Conservation (phyloP, 176 grass and related monocot species). For the Otatea glauca region DNA sequence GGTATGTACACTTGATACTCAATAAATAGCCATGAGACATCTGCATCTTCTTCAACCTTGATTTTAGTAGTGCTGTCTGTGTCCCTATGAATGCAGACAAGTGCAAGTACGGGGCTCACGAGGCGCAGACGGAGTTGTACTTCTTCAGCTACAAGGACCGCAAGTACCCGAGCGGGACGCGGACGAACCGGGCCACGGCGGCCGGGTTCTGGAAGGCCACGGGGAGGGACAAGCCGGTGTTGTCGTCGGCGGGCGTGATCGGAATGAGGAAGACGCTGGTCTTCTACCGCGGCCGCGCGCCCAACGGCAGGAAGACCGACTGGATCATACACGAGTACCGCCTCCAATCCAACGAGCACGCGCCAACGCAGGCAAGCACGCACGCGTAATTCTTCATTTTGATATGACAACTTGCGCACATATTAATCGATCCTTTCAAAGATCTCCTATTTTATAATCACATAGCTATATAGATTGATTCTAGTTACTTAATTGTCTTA, state of each 20-base stretch:
- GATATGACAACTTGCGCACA: too few relatives aligned
- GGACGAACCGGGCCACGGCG: slow-evolving; percentile 85
- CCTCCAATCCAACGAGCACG: slow-evolving; percentile 77
- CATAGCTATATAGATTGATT: too few relatives aligned
- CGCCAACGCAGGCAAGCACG: slow-evolving; percentile 56
- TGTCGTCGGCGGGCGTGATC: slow-evolving; percentile 59
- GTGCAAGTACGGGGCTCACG: slow-evolving; percentile 51
- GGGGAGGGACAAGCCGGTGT: slow-evolving; percentile 83
- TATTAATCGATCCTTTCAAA: too few relatives aligned
- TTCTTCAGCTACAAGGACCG: slow-evolving; percentile 98
- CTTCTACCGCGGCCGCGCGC: slow-evolving; percentile 92
- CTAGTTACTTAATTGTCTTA: too few relatives aligned
- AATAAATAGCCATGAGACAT: too few relatives aligned
- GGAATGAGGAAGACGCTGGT: slow-evolving; percentile 99
- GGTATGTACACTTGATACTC: slow-evolving; percentile 15
- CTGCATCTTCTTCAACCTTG: too few relatives aligned
- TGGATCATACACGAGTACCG: slow-evolving; percentile 99
- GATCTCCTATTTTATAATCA: too few relatives aligned
- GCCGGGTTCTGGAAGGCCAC: slow-evolving; percentile 99
- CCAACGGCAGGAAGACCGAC: slow-evolving; percentile 81
- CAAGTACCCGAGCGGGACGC: slow-evolving; percentile 93
- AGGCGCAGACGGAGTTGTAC: slow-evolving; percentile 85
- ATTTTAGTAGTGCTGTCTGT: too few relatives aligned
- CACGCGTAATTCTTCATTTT: too few relatives aligned
- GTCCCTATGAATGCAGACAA: slow-evolving; percentile 25